Evolutionary conservation across 805 yeast genomes (phyloP), one percentile per base, ranked within the genome.

Genomic region (Candida montana): DNA sequence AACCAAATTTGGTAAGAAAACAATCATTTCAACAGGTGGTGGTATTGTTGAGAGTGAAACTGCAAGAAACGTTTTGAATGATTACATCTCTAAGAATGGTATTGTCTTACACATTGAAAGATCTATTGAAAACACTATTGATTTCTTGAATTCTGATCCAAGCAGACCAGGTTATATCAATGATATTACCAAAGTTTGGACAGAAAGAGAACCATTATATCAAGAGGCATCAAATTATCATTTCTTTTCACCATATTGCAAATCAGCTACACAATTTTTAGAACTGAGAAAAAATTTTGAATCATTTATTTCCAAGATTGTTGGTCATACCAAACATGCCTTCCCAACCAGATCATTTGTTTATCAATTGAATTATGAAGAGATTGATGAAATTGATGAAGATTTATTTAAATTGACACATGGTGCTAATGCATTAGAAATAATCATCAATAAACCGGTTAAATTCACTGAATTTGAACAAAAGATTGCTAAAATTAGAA

Each of bases 21-120:
- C 79, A 53, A 84, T 91, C 18, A 73, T 91, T 41, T 86, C 98
- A 0, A 86, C 96, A 37, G 99, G 99, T 27, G 99, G 99, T 33
- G 99, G 99, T 9, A 71, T 93, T 46, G 95, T 93, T 21, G 98
- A 91, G 63, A 74, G 74, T 31, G 71, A 71, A 7, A 73, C 62
- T n/a, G 79, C 95, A 5, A 75, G 97, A 53, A 69, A 69, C 10
- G 50, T 77, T 7, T 69, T 93, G 59, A 72, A 79, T 51, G 58
- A 68, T 7, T 84, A 79, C 59, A 62, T 64, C 7, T 53, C 65
- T 18, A 48, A 62, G 12, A 50, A 50, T 20, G 95, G 96, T 31
- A 73, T 85, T 49, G 98, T 93, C 11, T 69, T 93, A 41, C 97
- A 93, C 55, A 71, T 93, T 45, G 97, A 91, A 61, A 81, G 99